Conservation (phyloP, 2,329 filamentous ascomycete genomes). For the Stemphylium beticola region DNA sequence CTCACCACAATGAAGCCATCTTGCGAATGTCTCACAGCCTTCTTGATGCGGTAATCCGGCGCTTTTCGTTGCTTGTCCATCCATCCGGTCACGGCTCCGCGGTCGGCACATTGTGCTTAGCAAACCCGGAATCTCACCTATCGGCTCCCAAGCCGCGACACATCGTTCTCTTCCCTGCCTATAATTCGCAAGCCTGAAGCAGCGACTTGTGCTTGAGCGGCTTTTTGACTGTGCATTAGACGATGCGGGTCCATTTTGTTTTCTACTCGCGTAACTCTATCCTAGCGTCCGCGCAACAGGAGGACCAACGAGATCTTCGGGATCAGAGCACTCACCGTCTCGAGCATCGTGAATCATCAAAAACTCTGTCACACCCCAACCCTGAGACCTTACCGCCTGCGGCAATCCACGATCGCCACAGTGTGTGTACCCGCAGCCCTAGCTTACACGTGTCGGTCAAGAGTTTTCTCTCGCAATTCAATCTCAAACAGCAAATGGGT, state of each 20-base stretch:
- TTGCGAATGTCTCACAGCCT: constrained; percentile 26
- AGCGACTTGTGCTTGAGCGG: constrained; percentile 15
- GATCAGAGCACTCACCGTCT: constrained; percentile 25
- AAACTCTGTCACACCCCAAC: not conserved
- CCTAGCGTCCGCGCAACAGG: constrained; percentile 14
- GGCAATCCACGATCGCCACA: constrained; percentile 22
- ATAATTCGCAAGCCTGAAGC: constrained; percentile 24
- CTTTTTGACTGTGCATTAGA: constrained; percentile 17
- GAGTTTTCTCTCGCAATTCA: constrained; percentile 9
- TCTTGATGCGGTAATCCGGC: constrained; percentile 21
- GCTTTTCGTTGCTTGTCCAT: constrained; percentile 16
- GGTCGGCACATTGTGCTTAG: constrained; percentile 14
- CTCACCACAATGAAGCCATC: constrained; percentile 26
- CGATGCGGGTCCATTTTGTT: constrained; percentile 27
- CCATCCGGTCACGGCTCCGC: constrained; percentile 13
- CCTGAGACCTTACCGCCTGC: constrained; percentile 19
- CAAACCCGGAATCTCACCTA: constrained; percentile 26
- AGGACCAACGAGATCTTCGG: constrained; percentile 28
- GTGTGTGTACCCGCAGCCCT: constrained; percentile 21
- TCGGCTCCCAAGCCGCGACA: constrained; percentile 20
- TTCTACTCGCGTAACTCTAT: constrained; percentile 21
- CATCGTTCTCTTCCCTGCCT: constrained; percentile 15
- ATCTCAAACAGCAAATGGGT: constrained; percentile 37
- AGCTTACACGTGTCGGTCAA: constrained; percentile 29
- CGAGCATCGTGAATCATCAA: constrained; percentile 15